phyloP scores from a whole-genome alignment of 306 rosid genomes.

The Glycine tomentella region DNA sequence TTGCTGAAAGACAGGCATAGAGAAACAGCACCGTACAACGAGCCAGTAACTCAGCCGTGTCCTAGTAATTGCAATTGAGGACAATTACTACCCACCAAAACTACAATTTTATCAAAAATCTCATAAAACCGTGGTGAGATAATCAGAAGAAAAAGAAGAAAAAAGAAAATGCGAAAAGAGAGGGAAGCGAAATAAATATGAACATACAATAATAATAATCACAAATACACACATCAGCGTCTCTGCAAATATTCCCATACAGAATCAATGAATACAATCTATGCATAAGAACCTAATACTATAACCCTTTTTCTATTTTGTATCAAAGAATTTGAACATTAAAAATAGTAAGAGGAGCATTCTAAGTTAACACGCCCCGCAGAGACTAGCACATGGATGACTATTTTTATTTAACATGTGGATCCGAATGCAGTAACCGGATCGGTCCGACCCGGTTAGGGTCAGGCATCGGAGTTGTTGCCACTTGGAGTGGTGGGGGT shows the following conservation, averaged over 20 bases:
- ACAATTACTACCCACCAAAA: too few species aligned
- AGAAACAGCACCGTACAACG: too few species aligned
- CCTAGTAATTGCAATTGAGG: too few species aligned
- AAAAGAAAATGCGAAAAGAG: too few species aligned
- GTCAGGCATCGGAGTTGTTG: too few species aligned
- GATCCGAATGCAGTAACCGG: not conserved
- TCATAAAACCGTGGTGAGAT: not conserved
- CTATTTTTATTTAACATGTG: not conserved
- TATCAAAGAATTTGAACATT: not conserved
- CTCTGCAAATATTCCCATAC: slow-evolving; percentile 5
- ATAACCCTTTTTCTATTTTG: too few species aligned
- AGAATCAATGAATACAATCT: not conserved
- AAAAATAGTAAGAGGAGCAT: not conserved
- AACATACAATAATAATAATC: not conserved
- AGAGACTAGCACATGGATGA: not conserved
- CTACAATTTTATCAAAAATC: too few species aligned
- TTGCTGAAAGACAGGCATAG: too few species aligned
- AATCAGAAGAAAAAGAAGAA: not conserved
- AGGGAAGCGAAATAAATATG: not conserved
- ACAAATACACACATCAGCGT: not conserved
- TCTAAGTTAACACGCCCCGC: not conserved
- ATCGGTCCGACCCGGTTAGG: not conserved
- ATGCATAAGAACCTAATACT: not conserved
- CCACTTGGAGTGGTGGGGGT: not conserved
- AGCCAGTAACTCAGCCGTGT: too few species aligned